Evolutionary conservation across 2,329 filamentous ascomycete genomes (phyloP).

Genomic region (Aplosporella prunicola): DNA sequence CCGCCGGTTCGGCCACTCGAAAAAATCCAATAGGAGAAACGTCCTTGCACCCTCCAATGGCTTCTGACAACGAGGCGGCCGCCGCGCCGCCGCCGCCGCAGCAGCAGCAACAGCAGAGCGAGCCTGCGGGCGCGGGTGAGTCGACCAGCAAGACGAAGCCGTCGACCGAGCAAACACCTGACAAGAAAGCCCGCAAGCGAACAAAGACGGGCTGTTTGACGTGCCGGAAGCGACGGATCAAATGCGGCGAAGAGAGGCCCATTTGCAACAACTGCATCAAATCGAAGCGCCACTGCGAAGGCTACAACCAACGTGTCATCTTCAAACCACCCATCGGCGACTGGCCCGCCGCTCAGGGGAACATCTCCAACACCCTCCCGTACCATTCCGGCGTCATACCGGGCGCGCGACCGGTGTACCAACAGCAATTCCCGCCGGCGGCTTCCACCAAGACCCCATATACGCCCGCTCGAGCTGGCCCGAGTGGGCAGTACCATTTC

Average conservation of each 20-base stretch:
- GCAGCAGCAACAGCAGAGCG: background rate
- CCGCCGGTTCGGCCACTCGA: too few species aligned
- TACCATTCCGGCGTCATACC: slow-evolving; percentile 12
- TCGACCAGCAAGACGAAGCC: slow-evolving; percentile 3
- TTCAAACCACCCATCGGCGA: slow-evolving; percentile 65
- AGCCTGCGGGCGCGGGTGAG: background rate
- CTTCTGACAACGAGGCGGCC: background rate
- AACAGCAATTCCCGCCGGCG: slow-evolving; percentile 5
- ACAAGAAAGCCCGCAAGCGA: slow-evolving; percentile 31
- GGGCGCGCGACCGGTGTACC: slow-evolving; percentile 7
- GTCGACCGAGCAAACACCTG: slow-evolving; percentile 3
- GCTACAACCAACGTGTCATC: slow-evolving; percentile 70
- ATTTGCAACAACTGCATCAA: slow-evolving; percentile 79
- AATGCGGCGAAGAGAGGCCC: slow-evolving; percentile 85
- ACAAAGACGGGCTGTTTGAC: slow-evolving; percentile 93
- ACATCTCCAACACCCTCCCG: slow-evolving; percentile 8
- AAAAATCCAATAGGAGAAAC: too few species aligned
- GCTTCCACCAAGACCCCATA: background rate
- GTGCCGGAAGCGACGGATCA: slow-evolving; percentile 89
- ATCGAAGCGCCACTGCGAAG: slow-evolving; percentile 74
- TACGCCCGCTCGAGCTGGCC: too few species aligned
- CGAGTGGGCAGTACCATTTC: too few species aligned
- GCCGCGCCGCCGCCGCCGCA: slow-evolving; percentile 3
- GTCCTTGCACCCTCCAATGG: slow-evolving; percentile 1
- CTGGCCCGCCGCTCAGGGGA: slow-evolving; percentile 33